Conservation (phyloP, 2,329 filamentous ascomycete species). For the Fusarium tupiense region DNA sequence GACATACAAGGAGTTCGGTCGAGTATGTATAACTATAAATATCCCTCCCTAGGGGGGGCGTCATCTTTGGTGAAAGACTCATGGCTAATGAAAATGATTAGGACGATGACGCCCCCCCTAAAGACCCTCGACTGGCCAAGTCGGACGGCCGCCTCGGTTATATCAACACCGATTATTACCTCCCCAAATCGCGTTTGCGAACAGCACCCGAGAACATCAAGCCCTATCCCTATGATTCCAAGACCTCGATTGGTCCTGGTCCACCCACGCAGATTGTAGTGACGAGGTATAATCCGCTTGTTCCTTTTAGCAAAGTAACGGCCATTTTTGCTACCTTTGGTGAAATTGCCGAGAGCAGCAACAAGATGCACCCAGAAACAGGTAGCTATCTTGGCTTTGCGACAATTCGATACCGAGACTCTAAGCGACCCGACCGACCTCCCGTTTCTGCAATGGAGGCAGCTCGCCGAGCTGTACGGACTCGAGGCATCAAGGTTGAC, state of each 20-base stretch:
- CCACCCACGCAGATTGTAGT: slow-evolving; percentile 92
- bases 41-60: slow-evolving; percentile 61
- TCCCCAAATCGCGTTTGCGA: slow-evolving; percentile 75
- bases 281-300: slow-evolving; percentile 93
- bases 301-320: slow-evolving; percentile 79
- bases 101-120: slow-evolving; percentile 81
- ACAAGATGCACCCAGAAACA: slow-evolving; percentile 94
- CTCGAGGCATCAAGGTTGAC: slow-evolving; percentile 83
- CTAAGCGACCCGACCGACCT: slow-evolving; percentile 55
- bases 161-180: slow-evolving; percentile 76
- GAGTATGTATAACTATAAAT: slow-evolving; percentile 68
- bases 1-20: slow-evolving; percentile 70
- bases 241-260: slow-evolving; percentile 86
- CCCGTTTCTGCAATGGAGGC: slow-evolving; percentile 77
- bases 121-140: slow-evolving; percentile 83
- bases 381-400: slow-evolving; percentile 95
- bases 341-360: slow-evolving; percentile 89
- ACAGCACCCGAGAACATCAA: slow-evolving; percentile 81
- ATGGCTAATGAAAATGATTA: slow-evolving; percentile 71
- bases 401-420: slow-evolving; percentile 87
- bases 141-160: slow-evolving; percentile 70
- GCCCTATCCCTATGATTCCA: slow-evolving; percentile 82
- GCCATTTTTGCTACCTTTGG: slow-evolving; percentile 83
- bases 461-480: slow-evolving; percentile 80
- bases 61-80: slow-evolving; percentile 64